Base-by-base conservation (phyloP, 2,329 filamentous ascomycete species). In the Pseudogymnoascus verrucosus region DNA sequence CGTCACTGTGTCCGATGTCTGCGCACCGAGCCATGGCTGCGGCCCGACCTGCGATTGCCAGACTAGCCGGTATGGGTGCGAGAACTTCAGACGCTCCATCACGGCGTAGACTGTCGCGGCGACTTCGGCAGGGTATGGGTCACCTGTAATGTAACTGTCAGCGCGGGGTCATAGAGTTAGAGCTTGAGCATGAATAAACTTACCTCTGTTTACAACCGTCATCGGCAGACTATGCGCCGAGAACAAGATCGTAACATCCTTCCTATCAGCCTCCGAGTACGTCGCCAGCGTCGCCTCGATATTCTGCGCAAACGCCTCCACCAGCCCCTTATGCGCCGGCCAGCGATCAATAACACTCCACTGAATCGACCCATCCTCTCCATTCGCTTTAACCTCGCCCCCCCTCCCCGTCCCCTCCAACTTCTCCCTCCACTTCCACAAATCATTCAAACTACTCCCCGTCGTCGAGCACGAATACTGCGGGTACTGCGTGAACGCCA, bases 31-130 rank as follows among this genome's bases (percentile, higher is more conserved):
- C 95, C 95, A 99, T 19, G 95, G 90, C 28, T 89, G 91, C 0
- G 96, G 95, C 6, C 96, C 95, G 67, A 99, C 95, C 77, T 99
- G 95, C 4, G 93, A 97, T 76, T 99, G 95, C 95, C 95, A 99
- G 72, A 93, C 95, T 16, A 99, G 82, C 63, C 95, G 88, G 77
- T 97, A 98, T 5, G 90, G 91, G 77, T 99, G 95, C 66, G 86
- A 88, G 76, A 95, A 92, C 34, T 88, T 88, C 12, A 99, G 82
- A 60, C 91, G 84, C 74, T 96, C 85, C 89, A 97, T 97, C n/a
- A 99, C 93, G 2, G 93, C 93, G 73, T 96, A 88, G 7, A 98
- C 95, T 0, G 95, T 99, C 8, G 95, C 95, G 5, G 91, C 93
- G 5, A 99, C 95, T 76, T 99, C 95, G 34, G 91, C 89, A 1